These are phyloP conservation scores for Prunus mongolica DNA, from an alignment of 306 rosid species.

Conservation along the genomic window DNA sequence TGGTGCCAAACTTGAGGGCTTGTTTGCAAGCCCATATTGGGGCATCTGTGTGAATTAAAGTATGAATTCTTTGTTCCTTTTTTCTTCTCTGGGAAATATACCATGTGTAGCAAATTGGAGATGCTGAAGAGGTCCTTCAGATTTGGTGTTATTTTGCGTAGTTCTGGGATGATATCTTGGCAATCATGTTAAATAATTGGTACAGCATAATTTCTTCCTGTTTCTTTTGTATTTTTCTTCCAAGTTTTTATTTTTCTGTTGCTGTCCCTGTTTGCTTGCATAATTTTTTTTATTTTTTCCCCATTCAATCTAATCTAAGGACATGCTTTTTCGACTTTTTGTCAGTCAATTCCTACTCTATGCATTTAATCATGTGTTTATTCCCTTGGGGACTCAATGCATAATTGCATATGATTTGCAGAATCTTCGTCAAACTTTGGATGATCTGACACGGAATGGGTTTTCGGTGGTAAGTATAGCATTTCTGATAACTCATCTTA, in stretches of 20 bases:
- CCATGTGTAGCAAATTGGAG: neutral
- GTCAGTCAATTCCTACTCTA: neutral
- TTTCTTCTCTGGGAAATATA: neutral
- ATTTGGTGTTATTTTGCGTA: neutral
- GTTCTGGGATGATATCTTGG: neutral
- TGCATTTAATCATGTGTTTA: neutral
- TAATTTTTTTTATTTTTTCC: neutral
- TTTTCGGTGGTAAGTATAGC: constrained; percentile 79
- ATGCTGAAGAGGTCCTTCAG: constrained; percentile 1
- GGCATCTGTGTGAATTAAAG: neutral
- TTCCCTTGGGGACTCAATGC: constrained; percentile 19
- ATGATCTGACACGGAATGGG: constrained; percentile 80
- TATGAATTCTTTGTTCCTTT: neutral
- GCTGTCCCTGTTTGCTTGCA: neutral
- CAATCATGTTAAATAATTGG: neutral
- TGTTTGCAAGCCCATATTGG: neutral
- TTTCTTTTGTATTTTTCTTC: neutral
- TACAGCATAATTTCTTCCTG: neutral
- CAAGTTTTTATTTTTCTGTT: neutral
- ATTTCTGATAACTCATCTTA: constrained; percentile 2
- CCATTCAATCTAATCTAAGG: neutral
- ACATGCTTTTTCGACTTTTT: neutral
- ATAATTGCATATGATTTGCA: constrained; percentile 34
- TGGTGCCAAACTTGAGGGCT: neutral
- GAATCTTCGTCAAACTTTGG: constrained; percentile 97